These are phyloP conservation scores for Linum lewisii DNA, from an alignment of 345 rosid species.

Conservation along the genomic window DNA sequence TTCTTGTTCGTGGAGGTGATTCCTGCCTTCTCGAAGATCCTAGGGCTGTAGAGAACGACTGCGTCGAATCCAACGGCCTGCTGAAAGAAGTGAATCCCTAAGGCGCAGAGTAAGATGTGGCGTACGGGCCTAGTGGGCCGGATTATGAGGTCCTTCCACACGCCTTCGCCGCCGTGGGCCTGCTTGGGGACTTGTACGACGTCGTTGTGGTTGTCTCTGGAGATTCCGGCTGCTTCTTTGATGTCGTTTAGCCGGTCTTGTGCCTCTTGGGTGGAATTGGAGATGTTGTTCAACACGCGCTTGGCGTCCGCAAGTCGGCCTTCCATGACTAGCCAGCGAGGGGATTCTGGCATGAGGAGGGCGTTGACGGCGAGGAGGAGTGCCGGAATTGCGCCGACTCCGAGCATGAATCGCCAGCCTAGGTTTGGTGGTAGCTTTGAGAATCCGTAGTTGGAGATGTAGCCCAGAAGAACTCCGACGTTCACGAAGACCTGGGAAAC, in stretches of 20 bases:
- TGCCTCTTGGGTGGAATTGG: constrained; percentile 41
- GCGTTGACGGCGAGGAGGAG: constrained; percentile 37
- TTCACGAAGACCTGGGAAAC: constrained; percentile 26
- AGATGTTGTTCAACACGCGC: constrained; percentile 37
- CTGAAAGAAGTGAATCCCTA: constrained; percentile 61
- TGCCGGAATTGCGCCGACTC: constrained; percentile 50
- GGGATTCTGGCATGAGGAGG: constrained; percentile 64
- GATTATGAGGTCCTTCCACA: constrained; percentile 49
- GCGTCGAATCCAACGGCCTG: constrained; percentile 72
- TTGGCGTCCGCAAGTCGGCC: constrained; percentile 42
- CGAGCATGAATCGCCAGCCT: constrained; percentile 64
- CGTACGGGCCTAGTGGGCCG: constrained; percentile 39
- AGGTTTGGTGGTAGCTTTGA: constrained; percentile 38
- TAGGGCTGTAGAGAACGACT: constrained; percentile 52
- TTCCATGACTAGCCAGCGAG: constrained; percentile 59
- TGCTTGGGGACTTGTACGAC: neutral
- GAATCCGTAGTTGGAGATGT: constrained; percentile 43
- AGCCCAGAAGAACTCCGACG: constrained; percentile 57
- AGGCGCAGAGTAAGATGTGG: constrained; percentile 44
- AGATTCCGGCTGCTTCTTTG: constrained; percentile 13
- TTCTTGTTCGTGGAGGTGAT: constrained; percentile 27
- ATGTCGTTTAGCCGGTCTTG: constrained; percentile 40
- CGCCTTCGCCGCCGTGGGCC: constrained; percentile 24
- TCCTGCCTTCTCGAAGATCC: constrained; percentile 49
- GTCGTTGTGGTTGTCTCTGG: neutral